Evolutionary conservation across 2,329 filamentous ascomycete species (phyloP).

Genomic region (Hirsutella rhossiliensis): DNA sequence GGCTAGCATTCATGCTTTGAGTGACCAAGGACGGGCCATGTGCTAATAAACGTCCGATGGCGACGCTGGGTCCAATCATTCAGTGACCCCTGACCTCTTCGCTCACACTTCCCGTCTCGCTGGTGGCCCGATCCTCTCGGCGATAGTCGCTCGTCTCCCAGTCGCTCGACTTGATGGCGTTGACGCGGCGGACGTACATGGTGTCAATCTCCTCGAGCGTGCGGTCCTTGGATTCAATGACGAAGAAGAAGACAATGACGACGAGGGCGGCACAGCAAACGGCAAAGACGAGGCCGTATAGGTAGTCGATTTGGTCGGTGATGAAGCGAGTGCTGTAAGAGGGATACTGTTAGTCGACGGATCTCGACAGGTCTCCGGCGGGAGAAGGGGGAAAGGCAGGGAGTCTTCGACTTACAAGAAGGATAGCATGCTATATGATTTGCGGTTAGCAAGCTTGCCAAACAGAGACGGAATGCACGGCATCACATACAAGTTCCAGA

Average conservation of each 20-base stretch:
- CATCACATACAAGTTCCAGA: constrained; percentile 46
- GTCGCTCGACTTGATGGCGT: constrained; percentile 31
- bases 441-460: constrained; percentile 4
- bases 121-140: constrained; percentile 1
- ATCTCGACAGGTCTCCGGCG: not conserved
- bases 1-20: too few relatives aligned
- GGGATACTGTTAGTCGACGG: constrained; percentile 10
- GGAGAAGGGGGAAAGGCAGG: too few relatives aligned
- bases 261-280: constrained; percentile 52
- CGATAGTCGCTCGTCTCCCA: constrained; percentile 9
- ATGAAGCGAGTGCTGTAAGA: constrained; percentile 55
- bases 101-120: not conserved
- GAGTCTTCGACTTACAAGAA: constrained; percentile 31
- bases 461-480: not conserved
- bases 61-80: not conserved
- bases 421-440: constrained; percentile 22
- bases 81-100: not conserved
- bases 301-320: constrained; percentile 54
- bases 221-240: constrained; percentile 61
- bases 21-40: not conserved
- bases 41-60: not conserved
- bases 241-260: constrained; percentile 61
- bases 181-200: constrained; percentile 51
- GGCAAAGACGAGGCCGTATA: constrained; percentile 61
- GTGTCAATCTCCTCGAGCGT: constrained; percentile 66